Evolutionary conservation across 73 alveolate genomes (phyloP), one percentile per base, ranked within the genome.

Genomic region (Tetrahymena thermophila): DNA sequence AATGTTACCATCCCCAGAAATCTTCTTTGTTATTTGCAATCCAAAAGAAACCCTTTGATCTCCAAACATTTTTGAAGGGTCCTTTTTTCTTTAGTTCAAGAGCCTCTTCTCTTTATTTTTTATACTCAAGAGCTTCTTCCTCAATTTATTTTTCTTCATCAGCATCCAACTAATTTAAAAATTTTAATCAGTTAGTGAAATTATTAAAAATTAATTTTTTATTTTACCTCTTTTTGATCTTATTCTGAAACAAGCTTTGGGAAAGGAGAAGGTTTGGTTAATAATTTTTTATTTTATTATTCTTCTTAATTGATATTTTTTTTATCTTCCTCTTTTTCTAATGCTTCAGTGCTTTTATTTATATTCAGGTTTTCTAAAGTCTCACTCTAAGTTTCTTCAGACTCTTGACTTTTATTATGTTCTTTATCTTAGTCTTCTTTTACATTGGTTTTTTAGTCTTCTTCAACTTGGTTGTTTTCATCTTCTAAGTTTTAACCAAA

Each of bases 41-140:
- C 95, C 95, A 93, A 93, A 93, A 93, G 95, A 93, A 93, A 93
- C 95, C 95, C 44, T 93, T 93, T 35, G 95, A 93, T 93, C 95
- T 35, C 50, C 43, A 93, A n/a, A 93, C 93, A 43, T 37, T 38
- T 14, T 35, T 43, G n/a, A 93, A 93, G 83, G 95, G 95, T 16
- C 95, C 95, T 38, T 93, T 71, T n/a, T 35, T 38, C 37, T 93
- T 93, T 13, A 44, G 23, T 9, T 93, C 84, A 15, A 38, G 21
- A 38, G 95, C 95, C 43, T 35, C 44, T 93, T 93, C 95, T 93
- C 95, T 93, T 35, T 93, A 34, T 17, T 93, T 43, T 93, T 93
- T 93, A 71, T 93, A 93, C 21, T 35, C 89, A 35, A 44, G 31
- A 38, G 84, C 93, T 35, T 93, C 95, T n/a, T 93, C 93, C n/a